Base-by-base conservation (phyloP, 2,329 filamentous ascomycete genomes). In the Didymella sp. region DNA sequence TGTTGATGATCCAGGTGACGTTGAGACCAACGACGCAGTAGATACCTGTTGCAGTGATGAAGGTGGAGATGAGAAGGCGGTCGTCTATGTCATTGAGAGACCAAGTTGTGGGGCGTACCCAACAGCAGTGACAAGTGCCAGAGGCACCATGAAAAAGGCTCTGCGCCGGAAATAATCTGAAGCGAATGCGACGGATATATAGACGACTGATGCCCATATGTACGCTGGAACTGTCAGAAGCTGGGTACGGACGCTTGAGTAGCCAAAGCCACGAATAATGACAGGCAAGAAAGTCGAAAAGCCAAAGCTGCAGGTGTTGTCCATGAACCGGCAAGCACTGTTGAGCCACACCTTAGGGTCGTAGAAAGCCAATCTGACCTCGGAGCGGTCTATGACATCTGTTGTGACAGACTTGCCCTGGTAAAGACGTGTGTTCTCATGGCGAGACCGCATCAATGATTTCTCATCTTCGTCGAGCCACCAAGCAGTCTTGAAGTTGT, bases 311-410 rank as follows among this genome's bases (percentile, higher is more conserved):
- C 57, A 62, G 0, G 55, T 62, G 27, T 64, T 58, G 11, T 55
- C 60, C 25, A 53, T 61, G 47, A 66, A 66, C 27, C 85, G 82
- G 75, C 84, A 85, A 79, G 24, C 77, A 66, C 4, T 80, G 80
- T 67, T 82, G 83, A 45, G 81, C 79, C 65, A 82, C 79, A 73
- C 82, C 84, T 75, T 84, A 80, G 66, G 84, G 30, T 61, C 59
- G 38, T 35, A 44, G 92, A 97, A 75, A 88, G 91, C 2, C 83
- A 95, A 47, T 87, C 90, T 66, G 91, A 97, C 72, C 94, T 91
- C 77, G 92, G 89, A 60, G 89, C 93, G 70, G 90, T 96, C 42
- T 94, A 98, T 76, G 85, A 93, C 69, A 87, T 98, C 58, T 94
- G 97, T 68, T 89, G 90, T 55, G 84, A 88, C 62, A 87, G 90